phyloP scores from a whole-genome alignment of 495 filamentous ascomycete genomes.

The Penicillium pulvis region DNA sequence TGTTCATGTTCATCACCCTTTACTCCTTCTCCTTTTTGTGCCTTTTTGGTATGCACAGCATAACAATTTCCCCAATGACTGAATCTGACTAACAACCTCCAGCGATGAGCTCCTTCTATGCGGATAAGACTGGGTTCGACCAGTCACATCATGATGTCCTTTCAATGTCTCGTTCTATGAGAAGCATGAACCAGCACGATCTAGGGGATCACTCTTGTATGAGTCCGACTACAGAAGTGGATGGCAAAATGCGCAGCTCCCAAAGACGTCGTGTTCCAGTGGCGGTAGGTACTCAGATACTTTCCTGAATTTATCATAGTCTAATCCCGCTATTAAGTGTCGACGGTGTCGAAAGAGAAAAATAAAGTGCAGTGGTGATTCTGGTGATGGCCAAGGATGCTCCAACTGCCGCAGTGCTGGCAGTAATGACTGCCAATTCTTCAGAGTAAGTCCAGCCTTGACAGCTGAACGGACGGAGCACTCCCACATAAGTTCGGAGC shows the following conservation, averaged over 20 bases:
- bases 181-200: conserved; percentile 30
- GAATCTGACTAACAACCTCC: background rate
- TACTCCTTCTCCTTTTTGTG: background rate
- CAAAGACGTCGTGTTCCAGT: conserved; percentile 62
- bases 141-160: conserved; percentile 20
- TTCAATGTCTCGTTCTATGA: conserved; percentile 32
- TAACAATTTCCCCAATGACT: background rate
- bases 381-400: conserved; percentile 73
- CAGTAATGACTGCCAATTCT: conserved; percentile 70
- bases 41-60: background rate
- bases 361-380: conserved; percentile 93
- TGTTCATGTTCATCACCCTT: background rate
- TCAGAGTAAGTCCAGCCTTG: conserved; percentile 60
- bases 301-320: background rate
- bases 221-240: conserved; percentile 30
- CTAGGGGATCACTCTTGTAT: conserved; percentile 24
- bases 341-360: conserved; percentile 89
- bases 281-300: conserved; percentile 55
- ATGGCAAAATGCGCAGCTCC: conserved; percentile 37
- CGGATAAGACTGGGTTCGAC: conserved; percentile 33
- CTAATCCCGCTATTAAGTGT: conserved; percentile 62
- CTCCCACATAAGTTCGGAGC: background rate
- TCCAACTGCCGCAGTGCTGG: conserved; percentile 79
- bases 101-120: conserved; percentile 42
- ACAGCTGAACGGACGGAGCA: background rate